Evolutionary conservation across 208 protist species (phyloP), one percentile per base, ranked within the genome.

Genomic region (Trypanosoma congolense): DNA sequence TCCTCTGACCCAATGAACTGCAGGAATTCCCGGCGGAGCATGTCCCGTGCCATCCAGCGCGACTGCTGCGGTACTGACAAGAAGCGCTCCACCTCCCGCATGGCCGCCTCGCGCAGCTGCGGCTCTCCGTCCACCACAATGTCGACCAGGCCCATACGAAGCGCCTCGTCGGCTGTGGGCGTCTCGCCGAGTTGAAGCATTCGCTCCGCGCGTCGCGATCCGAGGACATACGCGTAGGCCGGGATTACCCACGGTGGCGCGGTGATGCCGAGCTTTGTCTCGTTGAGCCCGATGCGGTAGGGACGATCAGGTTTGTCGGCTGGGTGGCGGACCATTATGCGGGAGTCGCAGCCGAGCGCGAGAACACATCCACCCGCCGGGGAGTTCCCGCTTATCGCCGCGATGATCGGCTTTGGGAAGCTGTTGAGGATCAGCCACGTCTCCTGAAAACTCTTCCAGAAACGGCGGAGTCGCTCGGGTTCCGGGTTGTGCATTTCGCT

Each of bases 281-380:
- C 85, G 56, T 90, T 90, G 21, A 93, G 60, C 9, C 85, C 85
- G 24, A 93, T 93, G 47, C 80, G 83, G 69, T 80, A 90, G 18
- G 66, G 63, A 10, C 78, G 75, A 38, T 73, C 71, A 1, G 63
- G 53, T 9, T 46, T 56, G 51, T 65, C 70, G 48, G 66, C 64
- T 8, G 84, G 80, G 12, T 70, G 70, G 26, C 77, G 70, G 1
- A 73, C 66, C 79, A 93, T 90, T 36, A 93, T 65, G 42, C 85
- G 78, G 65, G 76, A 88, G 67, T 93, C 85, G 63, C 77, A 86
- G 51, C 73, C 81, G 54, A 88, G 70, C 24, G 82, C 73, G 3
- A 93, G 46, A 56, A 87, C 87, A 65, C 85, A 93, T 16, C 85
- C 85, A 16, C 66, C 85, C 1, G 78, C 79, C 8, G 82, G 81